Percentiles rank a stretch among this genome's conserved stretches.
Evolutionary conservation across 2,329 filamentous ascomycete species (phyloP).

Genomic region (Apiospora malaysiana): DNA sequence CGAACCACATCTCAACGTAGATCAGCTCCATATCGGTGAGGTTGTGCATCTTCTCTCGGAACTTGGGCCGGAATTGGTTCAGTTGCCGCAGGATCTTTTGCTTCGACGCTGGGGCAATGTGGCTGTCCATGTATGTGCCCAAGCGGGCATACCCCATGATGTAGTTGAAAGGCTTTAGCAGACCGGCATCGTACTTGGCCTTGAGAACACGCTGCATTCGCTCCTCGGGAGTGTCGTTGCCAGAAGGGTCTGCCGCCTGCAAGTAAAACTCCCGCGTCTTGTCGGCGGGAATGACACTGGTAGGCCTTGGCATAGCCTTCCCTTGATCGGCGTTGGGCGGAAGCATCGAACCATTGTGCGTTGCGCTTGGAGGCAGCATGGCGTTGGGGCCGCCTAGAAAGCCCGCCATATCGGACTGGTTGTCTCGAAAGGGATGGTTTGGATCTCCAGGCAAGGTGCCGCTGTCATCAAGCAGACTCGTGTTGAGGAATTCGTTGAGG

Average conservation of each 20-base stretch:
- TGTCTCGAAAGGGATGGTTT: slow-evolving; percentile 48
- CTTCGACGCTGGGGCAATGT: slow-evolving; percentile 81
- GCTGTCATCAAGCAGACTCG: slow-evolving; percentile 85
- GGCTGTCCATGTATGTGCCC: slow-evolving; percentile 88
- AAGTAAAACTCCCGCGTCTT: slow-evolving; percentile 91
- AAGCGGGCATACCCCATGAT: slow-evolving; percentile 93
- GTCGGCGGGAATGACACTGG: slow-evolving; percentile 68
- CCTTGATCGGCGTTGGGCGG: slow-evolving; percentile 54
- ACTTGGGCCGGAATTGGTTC: slow-evolving; percentile 92
- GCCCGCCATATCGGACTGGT: slow-evolving; percentile 52
- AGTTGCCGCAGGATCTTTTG: slow-evolving; percentile 92
- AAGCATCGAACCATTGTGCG: slow-evolving; percentile 52
- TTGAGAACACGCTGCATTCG: slow-evolving; percentile 93
- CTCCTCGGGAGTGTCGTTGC: slow-evolving; percentile 84
- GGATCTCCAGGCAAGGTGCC: slow-evolving; percentile 73
- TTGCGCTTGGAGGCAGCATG: slow-evolving; percentile 41
- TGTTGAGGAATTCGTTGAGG: slow-evolving; percentile 95
- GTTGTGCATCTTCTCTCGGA: slow-evolving; percentile 90
- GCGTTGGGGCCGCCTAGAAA: slow-evolving; percentile 46
- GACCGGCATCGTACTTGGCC: slow-evolving; percentile 94
- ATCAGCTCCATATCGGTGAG: slow-evolving; percentile 94
- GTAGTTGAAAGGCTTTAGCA: slow-evolving; percentile 97
- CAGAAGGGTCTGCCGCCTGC: slow-evolving; percentile 92
- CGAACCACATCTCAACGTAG: slow-evolving; percentile 99
- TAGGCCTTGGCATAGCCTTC: slow-evolving; percentile 65